Conservation (phyloP, 2,329 filamentous ascomycete genomes). For the Penicillium sp. region DNA sequence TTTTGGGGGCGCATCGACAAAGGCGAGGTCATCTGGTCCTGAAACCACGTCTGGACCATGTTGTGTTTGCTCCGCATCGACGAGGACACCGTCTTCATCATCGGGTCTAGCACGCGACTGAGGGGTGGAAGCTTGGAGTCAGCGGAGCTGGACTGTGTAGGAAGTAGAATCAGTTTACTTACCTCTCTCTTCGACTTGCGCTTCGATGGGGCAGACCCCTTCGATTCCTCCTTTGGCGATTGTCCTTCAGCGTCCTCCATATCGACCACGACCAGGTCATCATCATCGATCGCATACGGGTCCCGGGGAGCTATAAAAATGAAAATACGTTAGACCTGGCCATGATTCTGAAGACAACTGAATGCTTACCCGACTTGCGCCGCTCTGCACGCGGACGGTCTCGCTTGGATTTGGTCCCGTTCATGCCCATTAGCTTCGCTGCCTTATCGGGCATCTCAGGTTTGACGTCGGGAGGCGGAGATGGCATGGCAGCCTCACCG, state of each 20-base stretch:
- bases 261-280: conserved; percentile 61
- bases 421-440: conserved; percentile 69
- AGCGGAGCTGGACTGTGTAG: background rate
- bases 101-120: conserved; percentile 36
- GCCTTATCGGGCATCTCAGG: conserved; percentile 70
- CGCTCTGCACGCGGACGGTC: conserved; percentile 53
- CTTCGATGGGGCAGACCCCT: conserved; percentile 33
- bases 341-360: background rate
- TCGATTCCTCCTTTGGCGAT: conserved; percentile 33
- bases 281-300: conserved; percentile 63
- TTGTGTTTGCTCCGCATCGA: conserved; percentile 50
- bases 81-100: conserved; percentile 55
- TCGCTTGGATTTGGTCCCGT: conserved; percentile 43
- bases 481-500: conserved; percentile 44
- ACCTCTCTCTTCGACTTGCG: conserved; percentile 42
- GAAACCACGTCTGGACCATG: conserved; percentile 45
- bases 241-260: conserved; percentile 41
- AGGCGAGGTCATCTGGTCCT: conserved; percentile 52
- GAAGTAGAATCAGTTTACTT: conserved; percentile 9
- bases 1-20: conserved; percentile 49
- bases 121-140: background rate
- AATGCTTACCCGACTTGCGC: conserved; percentile 41
- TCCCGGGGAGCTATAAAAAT: conserved; percentile 41
- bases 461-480: conserved; percentile 68
- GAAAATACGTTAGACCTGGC: conserved; percentile 1